Evolutionary conservation across 2,329 filamentous ascomycete species (phyloP), one percentile per base, ranked within the genome.

Genomic region (Stachybotrys echinatus): DNA sequence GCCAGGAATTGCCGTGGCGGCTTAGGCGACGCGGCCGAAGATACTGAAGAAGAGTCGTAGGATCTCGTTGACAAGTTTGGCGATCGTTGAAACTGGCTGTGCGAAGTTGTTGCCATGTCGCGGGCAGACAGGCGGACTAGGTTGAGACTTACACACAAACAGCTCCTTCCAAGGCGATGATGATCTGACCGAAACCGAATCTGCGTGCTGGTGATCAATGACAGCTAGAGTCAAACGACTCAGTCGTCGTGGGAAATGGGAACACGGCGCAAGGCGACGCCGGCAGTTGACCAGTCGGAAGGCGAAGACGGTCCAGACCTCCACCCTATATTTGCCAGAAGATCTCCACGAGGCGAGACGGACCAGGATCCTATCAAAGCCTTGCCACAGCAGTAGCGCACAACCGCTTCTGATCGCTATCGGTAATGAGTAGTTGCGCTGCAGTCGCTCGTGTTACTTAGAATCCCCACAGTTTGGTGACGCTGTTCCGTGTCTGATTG

Each of bases 41-140:
- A 83, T 58, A 82, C 79, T 45, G 81, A 82, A 12, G 81, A 83
- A 52, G 81, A 84, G 67, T 83, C 80, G 74, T 82, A 84, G 56
- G 80, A 83, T 65, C 76, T 74, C 55, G 75, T 78, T 55, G 80
- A 83, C 53, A 73, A 74, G 65, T 83, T 83, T 53, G 82, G 81
- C 51, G 81, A 84, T 67, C 79, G 80, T 60, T 78, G 69, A 65
- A 80, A 84, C 46, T 74, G 68, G 63, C 75, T 80, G 69, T 84
- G 80, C 60, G 77, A 63, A 52, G 62, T 58, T 47, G 79, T 74
- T 60, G 79, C 73, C 80, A 84, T 84, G 38, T 40, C 19, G 38
- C 19, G 18, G 12, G 38, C 7, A 18, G 38, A 40, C 10, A 40
- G 38, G 38, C 17, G 38, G 18, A n/a, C n/a, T n/a, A n/a, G n/a